These are phyloP conservation scores for Saturnispora kantuleensis DNA, from an alignment of 805 yeast species.

Conservation along the genomic window DNA sequence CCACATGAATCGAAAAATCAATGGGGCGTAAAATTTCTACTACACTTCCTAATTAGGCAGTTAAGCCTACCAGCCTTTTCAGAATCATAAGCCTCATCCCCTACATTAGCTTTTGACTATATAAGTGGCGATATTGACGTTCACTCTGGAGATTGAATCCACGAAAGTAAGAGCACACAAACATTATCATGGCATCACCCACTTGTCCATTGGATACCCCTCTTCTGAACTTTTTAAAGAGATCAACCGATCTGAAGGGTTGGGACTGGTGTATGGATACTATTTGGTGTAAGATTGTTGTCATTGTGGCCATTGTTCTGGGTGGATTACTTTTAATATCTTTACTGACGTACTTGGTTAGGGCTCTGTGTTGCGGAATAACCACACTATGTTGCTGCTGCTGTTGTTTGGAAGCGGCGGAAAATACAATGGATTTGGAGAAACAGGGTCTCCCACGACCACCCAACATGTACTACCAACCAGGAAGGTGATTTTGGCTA, in stretches of 20 bases:
- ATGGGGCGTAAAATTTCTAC: too few species aligned
- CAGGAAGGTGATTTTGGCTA: constrained; percentile 8
- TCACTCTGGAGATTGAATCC: too few species aligned
- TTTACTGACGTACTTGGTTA: constrained; percentile 44
- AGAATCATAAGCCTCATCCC: background rate
- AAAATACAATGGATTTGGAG: background rate
- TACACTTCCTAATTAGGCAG: background rate
- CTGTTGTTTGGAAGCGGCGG: background rate
- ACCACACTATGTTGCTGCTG: constrained; percentile 44
- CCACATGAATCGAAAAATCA: too few species aligned
- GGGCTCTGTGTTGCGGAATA: constrained; percentile 52
- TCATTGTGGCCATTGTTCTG: constrained; percentile 59
- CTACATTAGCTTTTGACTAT: background rate
- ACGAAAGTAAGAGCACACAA: too few species aligned
- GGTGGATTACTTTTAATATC: constrained; percentile 47
- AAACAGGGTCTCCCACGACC: constrained; percentile 12
- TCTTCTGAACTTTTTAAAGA: background rate
- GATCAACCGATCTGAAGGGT: constrained; percentile 7
- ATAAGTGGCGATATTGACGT: too few species aligned
- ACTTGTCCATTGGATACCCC: constrained; percentile 1
- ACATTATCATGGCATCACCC: too few species aligned
- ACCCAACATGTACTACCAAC: constrained; percentile 26
- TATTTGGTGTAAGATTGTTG: constrained; percentile 63
- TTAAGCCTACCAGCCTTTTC: constrained; percentile 1
- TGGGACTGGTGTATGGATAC: constrained; percentile 82